Conservation (phyloP, 1,284 basidiomycete genomes). For the Cutaneotrichosporon cavernicola region DNA sequence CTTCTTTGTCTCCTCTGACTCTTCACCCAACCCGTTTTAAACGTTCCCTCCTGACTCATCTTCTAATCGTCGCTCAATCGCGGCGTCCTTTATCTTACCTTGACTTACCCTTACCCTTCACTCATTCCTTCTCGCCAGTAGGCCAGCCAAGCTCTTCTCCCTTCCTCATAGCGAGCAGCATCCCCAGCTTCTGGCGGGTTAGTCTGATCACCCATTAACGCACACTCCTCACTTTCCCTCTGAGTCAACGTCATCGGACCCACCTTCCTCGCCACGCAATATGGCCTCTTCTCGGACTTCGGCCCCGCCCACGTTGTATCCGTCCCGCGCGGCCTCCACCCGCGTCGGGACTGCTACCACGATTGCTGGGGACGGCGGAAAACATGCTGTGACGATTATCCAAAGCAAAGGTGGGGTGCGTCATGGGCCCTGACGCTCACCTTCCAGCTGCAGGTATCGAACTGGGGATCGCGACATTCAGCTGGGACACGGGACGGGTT, state of each 20-base stretch:
- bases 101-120: too few species aligned
- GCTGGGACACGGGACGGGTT: conserved; percentile 72
- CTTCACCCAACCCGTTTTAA: too few species aligned
- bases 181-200: too few species aligned
- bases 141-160: too few species aligned
- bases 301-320: not conserved
- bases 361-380: conserved; percentile 16
- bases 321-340: not conserved
- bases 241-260: not conserved
- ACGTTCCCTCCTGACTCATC: too few species aligned
- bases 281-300: not conserved
- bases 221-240: not conserved
- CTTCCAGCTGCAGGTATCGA: not conserved
- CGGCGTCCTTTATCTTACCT: too few species aligned
- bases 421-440: not conserved
- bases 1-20: too few species aligned
- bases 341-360: conserved; percentile 14
- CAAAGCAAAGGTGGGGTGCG: conserved; percentile 26
- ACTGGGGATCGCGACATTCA: conserved; percentile 32
- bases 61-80: too few species aligned
- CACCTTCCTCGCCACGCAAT: not conserved
- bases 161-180: too few species aligned
- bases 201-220: too few species aligned
- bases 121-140: too few species aligned
- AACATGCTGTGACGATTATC: conserved; percentile 35